Base-by-base conservation (phyloP, 257 asterid species). In the Solanum infundibuliforme region DNA sequence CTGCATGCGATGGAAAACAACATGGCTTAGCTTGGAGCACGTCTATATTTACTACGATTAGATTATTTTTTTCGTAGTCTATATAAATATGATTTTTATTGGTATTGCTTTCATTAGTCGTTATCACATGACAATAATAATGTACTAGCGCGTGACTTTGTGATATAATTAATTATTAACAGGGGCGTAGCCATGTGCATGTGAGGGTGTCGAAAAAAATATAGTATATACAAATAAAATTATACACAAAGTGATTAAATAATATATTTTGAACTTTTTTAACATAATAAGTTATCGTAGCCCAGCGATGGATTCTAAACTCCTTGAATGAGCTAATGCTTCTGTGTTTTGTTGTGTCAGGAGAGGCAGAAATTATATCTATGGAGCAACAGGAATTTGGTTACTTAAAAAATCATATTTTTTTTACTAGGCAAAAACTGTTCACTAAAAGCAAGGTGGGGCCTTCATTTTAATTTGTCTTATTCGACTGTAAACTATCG, bases 191-290 rank as follows among this genome's bases (percentile, higher is more conserved):
- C 5, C 52, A 43, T 12, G 52, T 43, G 52, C 52, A 43, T 43
- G 16, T 12, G 16, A 12, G 52, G 1, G 2, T 12, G 0, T 12
- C 16, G 0, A 43, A 43, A 12, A 43, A 43, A 43, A 43, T 12
- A 43, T 0, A 2, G 0, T 12, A 43, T 43, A 43, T 43, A 43
- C 0, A 4, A 43, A 0, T 43, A 43, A 43, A 43, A 43, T 12
- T 0, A 43, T 12, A 43, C 2, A 43, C 1, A 0, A 12, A 43
- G 0, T 43, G 0, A 43, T 43, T 12, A 43, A 12, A 43, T 43
- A 43, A 43, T 43, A 43, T 43, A 43, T 43, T 43, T 2, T 12
- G 5, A 4, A 12, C 16, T 0, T 4, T 2, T 3, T 41, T 41
- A 41, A 41, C 16, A 43, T 43, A 43, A 4, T 43, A 43, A 5